Conservation (phyloP, 1,284 basidiomycete species). For the Sporisorium graminicola region DNA sequence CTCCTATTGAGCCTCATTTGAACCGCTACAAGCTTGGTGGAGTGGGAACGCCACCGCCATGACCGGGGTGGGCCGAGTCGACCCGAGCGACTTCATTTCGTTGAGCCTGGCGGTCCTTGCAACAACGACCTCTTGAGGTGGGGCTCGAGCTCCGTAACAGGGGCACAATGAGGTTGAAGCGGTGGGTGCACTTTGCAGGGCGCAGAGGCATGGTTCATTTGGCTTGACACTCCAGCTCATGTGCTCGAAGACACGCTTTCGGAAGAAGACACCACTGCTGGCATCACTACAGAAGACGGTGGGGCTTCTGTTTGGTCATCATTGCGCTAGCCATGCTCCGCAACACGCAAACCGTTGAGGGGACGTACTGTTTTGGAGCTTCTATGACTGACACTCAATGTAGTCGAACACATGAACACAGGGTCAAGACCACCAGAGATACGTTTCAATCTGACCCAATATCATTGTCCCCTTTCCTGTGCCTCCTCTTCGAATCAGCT, state of each 20-base stretch:
- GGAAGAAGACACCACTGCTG: no score
- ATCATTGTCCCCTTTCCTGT: no score
- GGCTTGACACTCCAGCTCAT: not conserved
- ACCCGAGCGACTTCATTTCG: constrained; percentile 5
- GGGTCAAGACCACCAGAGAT: no score
- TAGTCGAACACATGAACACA: no score
- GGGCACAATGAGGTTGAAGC: not conserved
- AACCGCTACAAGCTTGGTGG: not conserved
- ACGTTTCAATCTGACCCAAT: no score
- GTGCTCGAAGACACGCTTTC: not conserved
- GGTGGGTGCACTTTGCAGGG: not conserved
- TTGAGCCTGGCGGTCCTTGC: not conserved
- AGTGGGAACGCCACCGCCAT: not conserved
- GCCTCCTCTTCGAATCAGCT: no score
- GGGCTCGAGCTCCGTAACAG: constrained; percentile 3
- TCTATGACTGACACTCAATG: no score
- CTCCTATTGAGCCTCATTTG: not conserved
- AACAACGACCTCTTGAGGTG: not conserved
- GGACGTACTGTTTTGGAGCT: no score
- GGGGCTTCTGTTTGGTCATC: no score
- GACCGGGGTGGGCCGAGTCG: not conserved
- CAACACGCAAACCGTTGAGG: no score
- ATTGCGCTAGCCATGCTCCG: no score
- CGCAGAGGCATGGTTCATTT: not conserved
- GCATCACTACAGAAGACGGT: no score